phyloP scores from a whole-genome alignment of 768 basidiomycete species.

The Mycena indigotica region DNA sequence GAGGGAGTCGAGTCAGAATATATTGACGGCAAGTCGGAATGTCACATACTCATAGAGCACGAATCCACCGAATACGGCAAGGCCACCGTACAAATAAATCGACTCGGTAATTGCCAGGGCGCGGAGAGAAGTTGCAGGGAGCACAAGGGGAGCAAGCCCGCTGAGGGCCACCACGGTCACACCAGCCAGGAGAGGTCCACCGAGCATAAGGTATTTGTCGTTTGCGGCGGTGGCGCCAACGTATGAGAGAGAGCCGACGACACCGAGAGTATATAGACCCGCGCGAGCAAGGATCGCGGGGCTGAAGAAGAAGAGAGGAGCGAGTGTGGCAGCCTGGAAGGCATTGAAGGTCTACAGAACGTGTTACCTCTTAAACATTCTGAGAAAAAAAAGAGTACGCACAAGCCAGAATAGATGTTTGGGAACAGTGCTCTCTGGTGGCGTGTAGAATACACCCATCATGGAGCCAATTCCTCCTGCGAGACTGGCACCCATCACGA shows the following conservation, averaged over 20 bases:
- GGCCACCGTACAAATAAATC: slow-evolving; percentile 83
- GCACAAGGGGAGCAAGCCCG: slow-evolving; percentile 85
- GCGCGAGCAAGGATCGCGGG: slow-evolving; percentile 86
- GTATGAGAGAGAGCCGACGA: slow-evolving; percentile 85
- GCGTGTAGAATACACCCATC: slow-evolving; percentile 79
- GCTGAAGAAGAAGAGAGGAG: slow-evolving; percentile 85
- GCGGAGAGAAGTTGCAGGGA: slow-evolving; percentile 76
- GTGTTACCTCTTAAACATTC: too few species aligned
- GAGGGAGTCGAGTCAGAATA: too few species aligned
- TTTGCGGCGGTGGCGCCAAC: slow-evolving; percentile 86
- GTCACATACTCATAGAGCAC: slow-evolving; percentile 78
- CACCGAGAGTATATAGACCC: slow-evolving; percentile 83
- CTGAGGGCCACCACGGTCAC: slow-evolving; percentile 86
- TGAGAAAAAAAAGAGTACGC: slow-evolving; percentile 31
- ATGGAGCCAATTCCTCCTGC: slow-evolving; percentile 81
- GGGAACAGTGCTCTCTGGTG: slow-evolving; percentile 73
- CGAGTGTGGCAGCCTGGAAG: slow-evolving; percentile 83
- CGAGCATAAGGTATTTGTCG: slow-evolving; percentile 84
- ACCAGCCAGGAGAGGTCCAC: slow-evolving; percentile 86
- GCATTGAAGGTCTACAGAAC: slow-evolving; percentile 71
- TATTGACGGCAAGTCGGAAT: not conserved
- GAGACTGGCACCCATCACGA: slow-evolving; percentile 80
- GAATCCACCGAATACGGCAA: slow-evolving; percentile 86
- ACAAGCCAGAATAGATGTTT: slow-evolving; percentile 85
- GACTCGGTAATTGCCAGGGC: slow-evolving; percentile 75